These are phyloP conservation scores for Phytophthora lateralis DNA, from an alignment of 352 stramenopile species.

Conservation along the genomic window DNA sequence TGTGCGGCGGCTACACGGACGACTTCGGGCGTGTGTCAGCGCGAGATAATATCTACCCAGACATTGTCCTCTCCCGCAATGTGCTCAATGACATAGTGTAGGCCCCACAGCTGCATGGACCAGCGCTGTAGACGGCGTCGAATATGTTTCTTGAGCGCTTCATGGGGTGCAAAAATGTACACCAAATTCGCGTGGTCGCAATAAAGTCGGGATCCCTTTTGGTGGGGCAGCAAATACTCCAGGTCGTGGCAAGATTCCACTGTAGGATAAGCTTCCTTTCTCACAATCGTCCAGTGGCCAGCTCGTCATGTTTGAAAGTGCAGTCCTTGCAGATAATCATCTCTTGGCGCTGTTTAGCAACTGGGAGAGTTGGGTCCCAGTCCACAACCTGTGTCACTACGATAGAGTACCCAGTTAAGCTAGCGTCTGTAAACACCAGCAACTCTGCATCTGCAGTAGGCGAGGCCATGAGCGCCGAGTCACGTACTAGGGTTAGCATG, in stretches of 20 bases:
- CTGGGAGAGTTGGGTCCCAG: not conserved
- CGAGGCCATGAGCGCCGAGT: not conserved
- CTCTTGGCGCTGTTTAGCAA: not conserved
- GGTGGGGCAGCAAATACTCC: not conserved
- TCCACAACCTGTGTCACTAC: not conserved
- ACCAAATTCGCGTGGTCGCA: constrained; percentile 28
- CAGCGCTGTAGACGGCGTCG: constrained; percentile 19
- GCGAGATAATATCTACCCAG: constrained; percentile 14
- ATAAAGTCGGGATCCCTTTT: constrained; percentile 6
- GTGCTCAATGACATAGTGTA: constrained; percentile 30
- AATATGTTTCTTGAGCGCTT: constrained; percentile 16
- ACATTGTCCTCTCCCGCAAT: constrained; percentile 8
- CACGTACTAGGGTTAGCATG: not conserved
- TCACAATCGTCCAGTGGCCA: not conserved
- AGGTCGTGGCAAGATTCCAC: not conserved
- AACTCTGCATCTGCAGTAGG: constrained; percentile 1
- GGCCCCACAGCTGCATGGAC: constrained; percentile 4
- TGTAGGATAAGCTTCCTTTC: not conserved
- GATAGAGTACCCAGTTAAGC: not conserved
- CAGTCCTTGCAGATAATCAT: not conserved
- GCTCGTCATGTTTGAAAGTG: not conserved
- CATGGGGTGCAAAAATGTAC: constrained; percentile 22
- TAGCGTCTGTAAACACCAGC: not conserved
- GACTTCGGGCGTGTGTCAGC: constrained; percentile 1
- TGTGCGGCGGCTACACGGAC: not conserved